Base-by-base conservation (phyloP, 108 stramenopile species). In the Tribonema minus region DNA sequence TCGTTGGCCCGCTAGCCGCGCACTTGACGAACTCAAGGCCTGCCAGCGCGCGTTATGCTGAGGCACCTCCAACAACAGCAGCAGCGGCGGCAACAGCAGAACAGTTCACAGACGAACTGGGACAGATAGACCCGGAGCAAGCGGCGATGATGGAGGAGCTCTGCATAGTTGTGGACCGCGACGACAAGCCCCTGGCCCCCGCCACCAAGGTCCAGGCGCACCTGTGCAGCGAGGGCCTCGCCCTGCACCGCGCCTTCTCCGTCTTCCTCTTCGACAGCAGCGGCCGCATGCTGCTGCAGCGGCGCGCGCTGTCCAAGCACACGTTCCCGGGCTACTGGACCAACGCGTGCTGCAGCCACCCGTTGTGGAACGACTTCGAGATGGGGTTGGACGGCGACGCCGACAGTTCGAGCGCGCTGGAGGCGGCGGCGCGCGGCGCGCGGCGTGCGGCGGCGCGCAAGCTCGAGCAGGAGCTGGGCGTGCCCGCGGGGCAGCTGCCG, bases 341-440 rank as follows among this genome's bases (percentile, higher is more conserved):
- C 26, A 86, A 86, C 68, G 76, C 84, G n/a, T 86, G 86, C 68
- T 86, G 86, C 71, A 78, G 77, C 29, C 98, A 99, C 85, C 98
- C 97, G 2, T 78, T 99, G 63, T 92, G 86, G 65, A 82, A 46
- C 41, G 41, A 63, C 4, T 1, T 27, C 15, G 73, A 82, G 67
- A 37, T 75, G 67, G 73, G 82, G 32, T 54, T 67, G 31, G 84
- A 82, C 54, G 3, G 67, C 67, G 37, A 67, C n/a, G 61, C 26
- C 23, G 77, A 39, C n/a, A 58, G 68, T n/a, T 41, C 34, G 46
- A 72, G 12, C 4, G 72, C 71, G 34, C 83, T 38, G 25, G 41
- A 37, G 58, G 84, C 80, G 15, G 80, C 73, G 1, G 58, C 84
- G 31, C 76, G 74, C 2, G 86, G 86, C 31, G 76, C 81, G 28